Conservation (phyloP, 306 rosid species). For the Rubus idaeus region DNA sequence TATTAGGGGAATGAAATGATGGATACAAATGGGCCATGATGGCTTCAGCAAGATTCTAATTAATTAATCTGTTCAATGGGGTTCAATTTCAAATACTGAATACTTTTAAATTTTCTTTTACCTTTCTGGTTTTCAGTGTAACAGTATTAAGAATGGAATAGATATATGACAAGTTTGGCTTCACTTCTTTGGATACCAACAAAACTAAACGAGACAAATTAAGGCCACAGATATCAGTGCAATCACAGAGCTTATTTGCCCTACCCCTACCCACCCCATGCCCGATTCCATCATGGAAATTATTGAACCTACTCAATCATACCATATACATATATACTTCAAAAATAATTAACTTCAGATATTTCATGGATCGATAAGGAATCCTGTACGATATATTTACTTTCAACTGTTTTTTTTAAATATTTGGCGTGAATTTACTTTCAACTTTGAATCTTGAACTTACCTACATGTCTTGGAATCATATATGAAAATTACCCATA, state of each 20-base stretch:
- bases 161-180: conserved; percentile 26
- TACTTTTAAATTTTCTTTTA: neutral
- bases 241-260: conserved; percentile 15
- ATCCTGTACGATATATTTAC: neutral
- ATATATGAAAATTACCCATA: neutral
- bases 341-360: no score
- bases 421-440: no score
- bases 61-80: no score
- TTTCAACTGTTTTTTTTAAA: neutral
- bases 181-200: conserved; percentile 37
- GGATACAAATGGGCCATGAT: conserved; percentile 4
- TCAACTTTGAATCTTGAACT: no score
- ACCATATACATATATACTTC: neutral
- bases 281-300: conserved; percentile 21
- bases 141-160: conserved; percentile 7
- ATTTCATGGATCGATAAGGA: neutral
- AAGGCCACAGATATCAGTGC: conserved; percentile 27
- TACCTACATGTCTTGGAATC: neutral
- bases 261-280: conserved; percentile 16
- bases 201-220: conserved; percentile 40
- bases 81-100: no score
- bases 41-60: neutral
- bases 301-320: conserved; percentile 31
- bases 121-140: conserved; percentile 23
- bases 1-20: conserved; percentile 14